These are phyloP conservation scores for Herpetospermum pedunculosum DNA, from an alignment of 306 rosid species.

Conservation along the genomic window DNA sequence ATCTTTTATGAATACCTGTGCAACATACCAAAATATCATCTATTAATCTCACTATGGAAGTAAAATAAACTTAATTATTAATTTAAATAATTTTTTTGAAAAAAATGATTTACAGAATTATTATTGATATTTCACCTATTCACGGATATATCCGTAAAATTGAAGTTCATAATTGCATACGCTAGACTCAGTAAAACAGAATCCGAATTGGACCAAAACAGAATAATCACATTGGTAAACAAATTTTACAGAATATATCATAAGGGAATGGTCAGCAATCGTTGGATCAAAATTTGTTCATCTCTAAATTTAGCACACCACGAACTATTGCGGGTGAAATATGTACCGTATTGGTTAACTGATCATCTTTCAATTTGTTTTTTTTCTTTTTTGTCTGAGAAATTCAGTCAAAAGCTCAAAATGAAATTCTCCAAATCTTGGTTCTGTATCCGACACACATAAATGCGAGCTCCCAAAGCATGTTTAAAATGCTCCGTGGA, in stretches of 20 bases:
- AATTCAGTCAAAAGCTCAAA: background rate
- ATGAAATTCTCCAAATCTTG: constrained; percentile 65
- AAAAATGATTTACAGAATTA: too few species aligned
- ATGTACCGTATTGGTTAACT: background rate
- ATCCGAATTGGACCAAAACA: too few species aligned
- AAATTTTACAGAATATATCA: background rate
- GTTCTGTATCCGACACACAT: constrained; percentile 85
- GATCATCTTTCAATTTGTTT: background rate
- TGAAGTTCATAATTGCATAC: too few species aligned
- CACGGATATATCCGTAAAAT: too few species aligned
- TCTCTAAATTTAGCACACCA: background rate
- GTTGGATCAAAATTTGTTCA: background rate
- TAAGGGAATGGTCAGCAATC: background rate
- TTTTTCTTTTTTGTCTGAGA: background rate
- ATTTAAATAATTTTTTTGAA: too few species aligned
- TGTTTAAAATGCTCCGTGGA: constrained; percentile 78
- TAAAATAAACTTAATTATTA: too few species aligned
- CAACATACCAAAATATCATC: too few species aligned
- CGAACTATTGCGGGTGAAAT: background rate
- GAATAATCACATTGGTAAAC: background rate
- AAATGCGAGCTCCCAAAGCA: constrained; percentile 96
- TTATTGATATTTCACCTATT: too few species aligned
- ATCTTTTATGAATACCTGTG: too few species aligned
- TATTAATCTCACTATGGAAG: too few species aligned
- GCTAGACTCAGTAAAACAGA: too few species aligned